Base-by-base conservation (phyloP, 169 alveolate species). In the Cryptosporidium sp. region DNA sequence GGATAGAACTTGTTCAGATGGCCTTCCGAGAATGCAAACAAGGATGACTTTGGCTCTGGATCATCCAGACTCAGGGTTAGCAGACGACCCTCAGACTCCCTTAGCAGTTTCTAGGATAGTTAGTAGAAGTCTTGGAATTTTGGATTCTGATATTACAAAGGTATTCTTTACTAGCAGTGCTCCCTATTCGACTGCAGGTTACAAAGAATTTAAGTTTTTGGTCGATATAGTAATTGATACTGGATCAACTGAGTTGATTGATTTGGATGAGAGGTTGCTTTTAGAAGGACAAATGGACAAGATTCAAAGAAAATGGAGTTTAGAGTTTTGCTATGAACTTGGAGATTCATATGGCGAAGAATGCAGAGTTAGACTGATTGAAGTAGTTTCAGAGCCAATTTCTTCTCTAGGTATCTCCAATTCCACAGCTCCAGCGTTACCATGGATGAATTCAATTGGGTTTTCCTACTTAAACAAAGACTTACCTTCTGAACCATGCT, bases 1-100 rank as follows among this genome's bases (percentile, higher is more conserved):
- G 26, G 94, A 92, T 59, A 41, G 94, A 35, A 87, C 94, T 31
- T 92, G 94, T 85, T 71, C 91, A 16, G 85, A 71, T 18, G 94
- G 94, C 1, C 41, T 61, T 48, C 91, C 92, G 3, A 69, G 94
- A 71, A 52, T 43, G 18, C 61, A 33, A 37, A n/a, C 31, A 7
- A 52, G 71, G 45, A 52, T 73, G 31, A 52, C 65, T 0, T 18
- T 73, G 39, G 71, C 71, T 29, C 9, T 73, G 29, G 55, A 58
- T 12, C 70, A 50, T 37, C 86, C 86, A 10, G 86, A 73, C 2
- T 35, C n/a, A 1, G 71, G 59, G 14, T 21, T 67, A 16, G 26
- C 71, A 2, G 52, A 73, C 14, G 86, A 73, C 6, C 70, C 86
- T 10, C 48, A 52, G 39, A 31, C 58, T 12, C 65, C 59, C 10